Percentiles rank a stretch among this genome's conserved stretches.
phyloP scores from a whole-genome alignment of 306 rosid genomes.

The Cucurbita argyrosperma region DNA sequence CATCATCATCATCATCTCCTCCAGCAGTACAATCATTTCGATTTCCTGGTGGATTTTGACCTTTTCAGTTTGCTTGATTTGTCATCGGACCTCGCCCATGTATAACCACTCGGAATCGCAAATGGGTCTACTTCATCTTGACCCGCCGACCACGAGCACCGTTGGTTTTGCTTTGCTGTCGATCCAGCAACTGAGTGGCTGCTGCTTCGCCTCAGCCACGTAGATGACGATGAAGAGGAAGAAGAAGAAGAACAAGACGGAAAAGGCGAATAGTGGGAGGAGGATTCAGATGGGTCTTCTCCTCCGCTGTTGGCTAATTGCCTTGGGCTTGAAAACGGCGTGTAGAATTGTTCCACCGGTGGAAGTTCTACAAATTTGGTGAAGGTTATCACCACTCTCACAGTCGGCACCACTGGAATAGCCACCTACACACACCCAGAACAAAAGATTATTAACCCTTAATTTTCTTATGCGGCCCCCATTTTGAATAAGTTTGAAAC shows the following conservation, averaged over 20 bases:
- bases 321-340: slow-evolving; percentile 74
- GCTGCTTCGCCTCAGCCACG: slow-evolving; percentile 48
- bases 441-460: neutral
- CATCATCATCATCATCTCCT: neutral
- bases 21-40: slow-evolving; percentile 22
- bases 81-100: slow-evolving; percentile 55
- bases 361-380: slow-evolving; percentile 82
- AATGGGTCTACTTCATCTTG: slow-evolving; percentile 58
- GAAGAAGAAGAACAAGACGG: slow-evolving; percentile 7
- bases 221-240: slow-evolving; percentile 21
- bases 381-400: slow-evolving; percentile 87
- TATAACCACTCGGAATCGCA: slow-evolving; percentile 65
- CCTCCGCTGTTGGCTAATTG: slow-evolving; percentile 28
- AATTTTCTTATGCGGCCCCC: neutral
- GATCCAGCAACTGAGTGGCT: slow-evolving; percentile 41
- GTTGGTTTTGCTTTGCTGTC: slow-evolving; percentile 27
- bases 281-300: slow-evolving; percentile 16
- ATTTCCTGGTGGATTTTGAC: slow-evolving; percentile 53
- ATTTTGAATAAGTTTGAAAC: neutral
- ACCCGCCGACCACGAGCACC: slow-evolving; percentile 6
- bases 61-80: slow-evolving; percentile 48
- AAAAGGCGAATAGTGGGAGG: slow-evolving; percentile 7
- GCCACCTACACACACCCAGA: slow-evolving; percentile 50
- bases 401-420: slow-evolving; percentile 91
- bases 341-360: slow-evolving; percentile 64